Conservation (phyloP, 768 basidiomycete genomes). For the Myochromella boudieri region DNA sequence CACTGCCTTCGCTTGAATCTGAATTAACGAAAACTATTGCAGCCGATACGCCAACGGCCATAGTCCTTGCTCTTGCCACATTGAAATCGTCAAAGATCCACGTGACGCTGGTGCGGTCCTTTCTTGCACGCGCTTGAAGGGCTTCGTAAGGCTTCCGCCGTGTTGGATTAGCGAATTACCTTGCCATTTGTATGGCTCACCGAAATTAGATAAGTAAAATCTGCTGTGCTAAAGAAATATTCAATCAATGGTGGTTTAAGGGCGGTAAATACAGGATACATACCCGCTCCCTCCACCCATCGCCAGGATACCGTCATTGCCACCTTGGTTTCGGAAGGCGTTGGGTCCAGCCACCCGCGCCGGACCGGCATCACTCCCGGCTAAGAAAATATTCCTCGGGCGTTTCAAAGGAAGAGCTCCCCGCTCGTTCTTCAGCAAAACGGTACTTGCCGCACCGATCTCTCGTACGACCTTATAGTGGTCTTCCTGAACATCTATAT, state of each 20-base stretch:
- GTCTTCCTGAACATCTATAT: constrained; percentile 68
- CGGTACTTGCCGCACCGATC: constrained; percentile 74
- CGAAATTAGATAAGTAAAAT: constrained; percentile 78
- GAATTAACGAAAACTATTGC: constrained; percentile 81
- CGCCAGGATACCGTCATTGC: constrained; percentile 70
- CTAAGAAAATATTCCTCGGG: constrained; percentile 56
- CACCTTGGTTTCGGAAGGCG: constrained; percentile 62
- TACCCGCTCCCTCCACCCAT: constrained; percentile 89
- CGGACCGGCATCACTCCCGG: constrained; percentile 68
- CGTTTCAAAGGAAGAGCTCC: constrained; percentile 58
- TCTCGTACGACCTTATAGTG: constrained; percentile 68
- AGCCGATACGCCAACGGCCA: constrained; percentile 53
- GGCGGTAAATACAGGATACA: constrained; percentile 52
- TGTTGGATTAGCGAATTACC: neutral
- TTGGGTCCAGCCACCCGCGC: constrained; percentile 66
- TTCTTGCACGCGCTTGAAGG: constrained; percentile 69
- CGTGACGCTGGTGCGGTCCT: constrained; percentile 63
- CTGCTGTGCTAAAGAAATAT: constrained; percentile 78
- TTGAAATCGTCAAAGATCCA: constrained; percentile 77
- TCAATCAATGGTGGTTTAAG: too few species aligned
- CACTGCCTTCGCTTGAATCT: constrained; percentile 84
- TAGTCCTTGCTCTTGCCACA: constrained; percentile 44
- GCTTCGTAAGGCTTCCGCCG: constrained; percentile 68
- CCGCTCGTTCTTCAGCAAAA: constrained; percentile 72
- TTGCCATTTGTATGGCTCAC: constrained; percentile 47